Base-by-base conservation (phyloP, 352 stramenopile genomes). In the Pythium utonaiense region DNA sequence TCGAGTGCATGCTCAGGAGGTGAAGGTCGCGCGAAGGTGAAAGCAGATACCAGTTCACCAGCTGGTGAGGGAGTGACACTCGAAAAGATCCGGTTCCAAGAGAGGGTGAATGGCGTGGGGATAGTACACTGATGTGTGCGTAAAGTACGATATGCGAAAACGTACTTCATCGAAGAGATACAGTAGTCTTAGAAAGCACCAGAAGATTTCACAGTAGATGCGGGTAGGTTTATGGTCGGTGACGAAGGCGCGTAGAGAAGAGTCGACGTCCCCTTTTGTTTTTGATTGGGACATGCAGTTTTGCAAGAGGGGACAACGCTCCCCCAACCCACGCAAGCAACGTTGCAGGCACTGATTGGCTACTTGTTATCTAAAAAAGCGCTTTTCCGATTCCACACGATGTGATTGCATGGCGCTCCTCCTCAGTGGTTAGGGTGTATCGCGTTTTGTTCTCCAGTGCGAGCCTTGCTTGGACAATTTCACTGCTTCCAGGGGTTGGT, bases 321-420 rank as follows among this genome's bases (percentile, higher is more conserved):
- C 27, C 47, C 25, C 52, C 60, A 66, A 61, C 42, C 52, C 50
- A 66, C 42, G 59, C 10, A 3, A 16, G 42, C 60, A 50, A 66
- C 60, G 60, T 66, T 66, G 60, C 60, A 54, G 12, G 6, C 48
- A 24, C n/a, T 61, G 60, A 66, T 66, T 66, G 60, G 60, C 25
- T 36, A 14, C 17, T 13, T 22, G 9, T 1, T 5, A 16, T 51
- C 10, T 5, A 19, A 57, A 51, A 66, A 66, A 66, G 60, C 52
- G 27, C 36, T 66, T 66, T 66, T 57, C 31, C 9, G 28, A 14
- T n/a, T 57, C 53, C 34, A 19, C 16, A 4, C 24, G 25, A 21
- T 48, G 19, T 45, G 50, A 54, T 59, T 64, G 57, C 38, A 55
- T 66, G 51, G 44, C 12, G 21, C 27, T 33, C 25, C 19, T 17